Evolutionary conservation across 768 basidiomycete genomes (phyloP), one percentile per base, ranked within the genome.

Genomic region (Coprinopsis strossmayeri): DNA sequence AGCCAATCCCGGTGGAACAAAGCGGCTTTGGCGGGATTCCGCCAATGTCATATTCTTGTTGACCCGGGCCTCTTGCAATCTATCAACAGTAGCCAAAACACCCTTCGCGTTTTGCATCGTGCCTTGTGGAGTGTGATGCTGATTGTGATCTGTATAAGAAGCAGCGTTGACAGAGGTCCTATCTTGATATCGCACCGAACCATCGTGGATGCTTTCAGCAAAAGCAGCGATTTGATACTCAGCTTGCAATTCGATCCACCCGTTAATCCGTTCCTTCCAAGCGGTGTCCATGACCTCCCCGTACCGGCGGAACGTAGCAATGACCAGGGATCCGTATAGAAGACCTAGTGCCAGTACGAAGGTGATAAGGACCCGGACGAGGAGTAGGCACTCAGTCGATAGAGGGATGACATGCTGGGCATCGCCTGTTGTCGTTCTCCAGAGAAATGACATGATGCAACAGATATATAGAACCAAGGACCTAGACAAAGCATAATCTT

Each of bases 391-490:
- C 15, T 18, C 9, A 15, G 4, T 12, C 17, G 32, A 21, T 1
- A 45, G 53, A 1, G 57, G 41, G 11, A 5, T 18, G 24, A 39
- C 45, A 9, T 40, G 1, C 0, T 62, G 55, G 38, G 76, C 69
- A 9, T 57, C 51, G 1, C 61, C 58, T 3, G 73, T 66, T 5
- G 77, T 79, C 0, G 75, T 74, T 34, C 79, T 70, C 84, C 83
- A 86, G 45, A 85, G 71, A 53, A 75, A 83, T 1, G 77, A 69
- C 56, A 84, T 70, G 48, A 82, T 79, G 32, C 77, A 69, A 7
- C 65, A 53, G 52, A 78, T 57, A 59, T 81, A 84, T 37, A 74
- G 62, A 30, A 81, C 70, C 62, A 84, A 76, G 1, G 83, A 81
- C 77, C 76, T 76, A 11, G 37, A 23, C n/a, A 24, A 15, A 32